Base-by-base conservation (phyloP, 257 asterid species). In the Scutellaria galericulata region DNA sequence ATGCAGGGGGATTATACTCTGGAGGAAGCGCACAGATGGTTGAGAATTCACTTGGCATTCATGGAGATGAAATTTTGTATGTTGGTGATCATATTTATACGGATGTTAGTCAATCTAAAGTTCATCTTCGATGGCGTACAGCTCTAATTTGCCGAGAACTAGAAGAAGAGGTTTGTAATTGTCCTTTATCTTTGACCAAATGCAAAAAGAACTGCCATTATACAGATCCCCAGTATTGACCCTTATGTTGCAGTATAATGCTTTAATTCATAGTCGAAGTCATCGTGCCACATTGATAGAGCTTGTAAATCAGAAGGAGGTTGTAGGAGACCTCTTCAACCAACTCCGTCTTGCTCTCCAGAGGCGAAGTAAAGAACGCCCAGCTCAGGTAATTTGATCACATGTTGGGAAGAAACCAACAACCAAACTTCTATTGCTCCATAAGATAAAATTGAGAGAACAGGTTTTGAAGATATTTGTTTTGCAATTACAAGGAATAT, bases 1-100 rank as follows among this genome's bases (percentile, higher is more conserved):
- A 31, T 62, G 70, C 75, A 91, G 97, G 97, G 70, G 96, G 97
- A 11, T 48, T 91, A 59, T 91, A 91, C 76, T 91, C 97, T 64
- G 97, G 97, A 59, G 97, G 97, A 77, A 91, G 95, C 55, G 97
- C 97, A 35, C 97, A 89, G 87, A 91, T 91, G 96, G 77, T 91
- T 78, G 97, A 91, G 82, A 91, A 81, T 68, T 91, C 97, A 15
- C 93, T 91, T 31, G 84, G 86, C 68, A 63, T 91, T 70, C 97
- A 91, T 11, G 97, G 97, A 82, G 96, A 91, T 77, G 97, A 91
- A 82, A 91, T 91, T 75, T 71, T 91, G 59, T 91, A 91, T 77
- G 97, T 91, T 41, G 97, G 97, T 66, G 97, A 91, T 82, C 97
- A 91, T 78, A 89, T 91, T 79, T 91, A 89, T 75, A 91, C 97